Conservation (phyloP, 345 rosid species). For the Moricandia moricandioides region DNA sequence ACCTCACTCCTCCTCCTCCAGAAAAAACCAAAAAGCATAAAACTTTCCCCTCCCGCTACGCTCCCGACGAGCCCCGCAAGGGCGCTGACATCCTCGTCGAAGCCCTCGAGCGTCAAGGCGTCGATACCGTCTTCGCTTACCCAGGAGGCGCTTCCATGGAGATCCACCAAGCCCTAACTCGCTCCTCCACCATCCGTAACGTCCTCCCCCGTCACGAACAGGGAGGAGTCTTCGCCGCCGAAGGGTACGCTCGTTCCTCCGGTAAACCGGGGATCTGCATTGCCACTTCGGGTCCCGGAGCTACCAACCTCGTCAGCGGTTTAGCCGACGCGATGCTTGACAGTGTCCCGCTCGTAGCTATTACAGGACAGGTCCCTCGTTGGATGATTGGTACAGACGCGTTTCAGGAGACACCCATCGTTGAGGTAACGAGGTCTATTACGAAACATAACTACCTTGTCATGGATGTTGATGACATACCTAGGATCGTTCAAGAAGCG, state of each 20-base stretch:
- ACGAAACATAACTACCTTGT: conserved; percentile 89
- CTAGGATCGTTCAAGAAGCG: conserved; percentile 77
- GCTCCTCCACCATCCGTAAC: conserved; percentile 68
- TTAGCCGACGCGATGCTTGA: conserved; percentile 92
- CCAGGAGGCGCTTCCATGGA: conserved; percentile 98
- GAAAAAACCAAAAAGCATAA: background rate
- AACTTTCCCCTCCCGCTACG: conserved; percentile 44
- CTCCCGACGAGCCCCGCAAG: conserved; percentile 74
- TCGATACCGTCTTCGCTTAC: conserved; percentile 76
- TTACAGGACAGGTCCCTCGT: conserved; percentile 94
- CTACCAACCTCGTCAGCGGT: conserved; percentile 89
- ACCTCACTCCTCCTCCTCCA: conserved; percentile 13
- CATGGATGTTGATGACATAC: conserved; percentile 84
- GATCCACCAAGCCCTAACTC: conserved; percentile 98
- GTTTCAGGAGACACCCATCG: conserved; percentile 91
- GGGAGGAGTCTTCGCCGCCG: conserved; percentile 93
- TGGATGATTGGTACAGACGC: conserved; percentile 96
- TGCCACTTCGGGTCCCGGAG: conserved; percentile 98
- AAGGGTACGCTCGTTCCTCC: conserved; percentile 87
- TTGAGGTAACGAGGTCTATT: conserved; percentile 89
- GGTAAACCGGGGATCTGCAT: conserved; percentile 89
- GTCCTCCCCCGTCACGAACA: conserved; percentile 97
- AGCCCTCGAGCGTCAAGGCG: conserved; percentile 89
- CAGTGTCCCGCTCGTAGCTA: conserved; percentile 84
- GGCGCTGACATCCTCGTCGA: conserved; percentile 95